phyloP scores from a whole-genome alignment of 495 filamentous ascomycete species.

The Aspergillus panamensis region DNA sequence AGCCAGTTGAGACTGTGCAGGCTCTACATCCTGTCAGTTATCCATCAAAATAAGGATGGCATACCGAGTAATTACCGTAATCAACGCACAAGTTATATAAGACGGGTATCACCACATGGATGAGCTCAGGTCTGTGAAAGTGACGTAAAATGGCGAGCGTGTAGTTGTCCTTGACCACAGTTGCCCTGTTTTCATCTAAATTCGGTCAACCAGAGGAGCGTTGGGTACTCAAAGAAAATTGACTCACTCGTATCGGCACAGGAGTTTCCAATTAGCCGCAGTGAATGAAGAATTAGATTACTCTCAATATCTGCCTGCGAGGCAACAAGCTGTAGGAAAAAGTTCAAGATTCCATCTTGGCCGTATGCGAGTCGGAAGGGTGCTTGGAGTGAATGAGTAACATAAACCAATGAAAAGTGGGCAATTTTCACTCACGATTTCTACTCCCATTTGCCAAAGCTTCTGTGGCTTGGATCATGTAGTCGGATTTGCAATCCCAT shows the following conservation, averaged over 20 bases:
- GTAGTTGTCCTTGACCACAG: constrained; percentile 57
- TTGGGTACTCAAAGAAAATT: not conserved
- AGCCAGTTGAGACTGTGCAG: constrained; percentile 61
- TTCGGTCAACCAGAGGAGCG: constrained; percentile 9
- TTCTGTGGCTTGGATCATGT: constrained; percentile 52
- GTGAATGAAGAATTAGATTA: constrained; percentile 47
- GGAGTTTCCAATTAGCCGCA: constrained; percentile 74
- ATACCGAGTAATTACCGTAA: constrained; percentile 52
- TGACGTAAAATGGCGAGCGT: constrained; percentile 53
- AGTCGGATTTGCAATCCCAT: constrained; percentile 36
- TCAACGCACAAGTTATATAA: constrained; percentile 73
- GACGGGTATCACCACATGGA: constrained; percentile 61
- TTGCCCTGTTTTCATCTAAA: constrained; percentile 68
- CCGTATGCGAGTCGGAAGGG: constrained; percentile 63
- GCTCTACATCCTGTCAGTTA: constrained; percentile 32
- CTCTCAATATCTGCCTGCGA: constrained; percentile 32
- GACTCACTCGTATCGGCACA: constrained; percentile 71
- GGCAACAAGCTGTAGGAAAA: constrained; percentile 58
- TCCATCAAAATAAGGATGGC: not conserved
- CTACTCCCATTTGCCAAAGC: constrained; percentile 63
- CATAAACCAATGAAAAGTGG: constrained; percentile 2
- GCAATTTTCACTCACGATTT: constrained; percentile 52
- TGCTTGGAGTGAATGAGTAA: constrained; percentile 37
- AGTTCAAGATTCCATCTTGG: constrained; percentile 62
- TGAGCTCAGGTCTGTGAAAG: constrained; percentile 46